Conservation (phyloP, 2,329 filamentous ascomycete genomes). For the Sporothrix inflata region DNA sequence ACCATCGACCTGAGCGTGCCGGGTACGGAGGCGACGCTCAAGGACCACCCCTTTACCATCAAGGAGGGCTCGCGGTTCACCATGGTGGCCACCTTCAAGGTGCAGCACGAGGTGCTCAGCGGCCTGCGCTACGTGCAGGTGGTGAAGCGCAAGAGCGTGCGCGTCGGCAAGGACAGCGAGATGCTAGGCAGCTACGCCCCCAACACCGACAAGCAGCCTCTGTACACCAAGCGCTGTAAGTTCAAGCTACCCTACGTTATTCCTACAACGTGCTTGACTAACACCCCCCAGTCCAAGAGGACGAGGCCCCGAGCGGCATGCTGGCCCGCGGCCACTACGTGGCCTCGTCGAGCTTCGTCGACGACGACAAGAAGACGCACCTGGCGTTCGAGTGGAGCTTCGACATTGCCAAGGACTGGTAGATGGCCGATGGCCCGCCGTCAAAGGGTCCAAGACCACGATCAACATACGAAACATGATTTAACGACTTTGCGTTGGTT, state of each 20-base stretch:
- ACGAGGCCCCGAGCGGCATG: slow-evolving; percentile 92
- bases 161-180: slow-evolving; percentile 90
- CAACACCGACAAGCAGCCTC: slow-evolving; percentile 82
- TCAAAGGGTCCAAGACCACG: not conserved
- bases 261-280: not conserved
- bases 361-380: slow-evolving; percentile 91
- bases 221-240: slow-evolving; percentile 92
- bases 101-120: slow-evolving; percentile 94
- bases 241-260: slow-evolving; percentile 31
- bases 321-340: slow-evolving; percentile 88
- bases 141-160: slow-evolving; percentile 85
- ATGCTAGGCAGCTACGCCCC: slow-evolving; percentile 98
- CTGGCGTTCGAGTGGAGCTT: slow-evolving; percentile 95
- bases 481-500: slow-evolving; percentile 28
- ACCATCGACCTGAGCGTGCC: slow-evolving; percentile 81
- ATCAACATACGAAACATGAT: slow-evolving; percentile 19
- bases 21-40: slow-evolving; percentile 75
- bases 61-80: slow-evolving; percentile 94
- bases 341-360: slow-evolving; percentile 85
- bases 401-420: slow-evolving; percentile 97
- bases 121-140: slow-evolving; percentile 95
- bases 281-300: slow-evolving; percentile 71
- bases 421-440: slow-evolving; percentile 36
- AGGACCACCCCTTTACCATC: slow-evolving; percentile 93
- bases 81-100: slow-evolving; percentile 93